Evolutionary conservation across 768 basidiomycete genomes (phyloP), one percentile per base, ranked within the genome.

Genomic region (Boletus eberwhitei): DNA sequence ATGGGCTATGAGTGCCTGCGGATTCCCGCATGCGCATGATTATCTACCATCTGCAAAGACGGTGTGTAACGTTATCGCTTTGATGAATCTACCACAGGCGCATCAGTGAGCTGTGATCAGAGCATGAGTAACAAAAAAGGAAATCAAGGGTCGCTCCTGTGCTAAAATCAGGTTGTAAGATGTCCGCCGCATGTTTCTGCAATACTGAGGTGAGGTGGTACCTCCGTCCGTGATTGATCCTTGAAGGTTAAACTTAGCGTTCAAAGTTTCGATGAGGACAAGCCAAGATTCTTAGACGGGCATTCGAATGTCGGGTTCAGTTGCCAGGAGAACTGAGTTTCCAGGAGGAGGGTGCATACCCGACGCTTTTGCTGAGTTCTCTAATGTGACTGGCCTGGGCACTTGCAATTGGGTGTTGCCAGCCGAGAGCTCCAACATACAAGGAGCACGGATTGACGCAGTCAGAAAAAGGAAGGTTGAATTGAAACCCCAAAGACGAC

Each of bases 191-290:
- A 45, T 29, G 14, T 5, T 21, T n/a, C 42, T 21, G 31, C 26
- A 13, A 7, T 19, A 44, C 12, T n/a, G 29, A 45, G 19, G 31
- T 32, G 44, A 45, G 44, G 44, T 19, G 5, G 7, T 22, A 35
- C 44, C 45, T 43, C 38, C 46, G 36, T 9, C 43, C 21, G 21
- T 40, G 26, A 16, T 61, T 21, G 21, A 32, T 21, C 16, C 31
- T 50, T 46, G 35, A 52, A 38, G 19, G 40, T 22, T 37, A 14
- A 57, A 48, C 60, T 53, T 46, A 39, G 51, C 53, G 49, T 45
- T 53, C 61, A 59, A 59, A 31, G 61, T 63, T 53, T 56, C 38
- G 36, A 44, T 37, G 51, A 2, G 24, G 32, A 38, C 38, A 31
- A 24, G 29, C 32, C 8, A 14, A 29, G 29, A 22, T 22, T 22